phyloP scores from a whole-genome alignment of 2,329 filamentous ascomycete genomes.

The Fusarium kyushuense region DNA sequence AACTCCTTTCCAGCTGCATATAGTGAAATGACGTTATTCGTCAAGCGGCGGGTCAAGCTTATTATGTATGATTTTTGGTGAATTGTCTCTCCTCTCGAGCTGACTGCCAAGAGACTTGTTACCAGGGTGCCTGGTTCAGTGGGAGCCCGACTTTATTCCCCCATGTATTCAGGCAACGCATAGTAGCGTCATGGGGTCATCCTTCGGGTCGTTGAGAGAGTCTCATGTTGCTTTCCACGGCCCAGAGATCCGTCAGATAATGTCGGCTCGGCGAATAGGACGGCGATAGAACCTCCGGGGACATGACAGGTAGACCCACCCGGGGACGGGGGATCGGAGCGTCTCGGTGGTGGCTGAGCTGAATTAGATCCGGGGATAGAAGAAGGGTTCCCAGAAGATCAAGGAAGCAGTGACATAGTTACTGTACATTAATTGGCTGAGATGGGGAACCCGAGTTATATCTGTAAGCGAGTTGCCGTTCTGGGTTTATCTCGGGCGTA shows the following conservation, averaged over 20 bases:
- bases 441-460: neutral
- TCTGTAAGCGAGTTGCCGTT: slow-evolving; percentile 28
- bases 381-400: neutral
- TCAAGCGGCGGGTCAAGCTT: slow-evolving; percentile 23
- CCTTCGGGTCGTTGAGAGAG: slow-evolving; percentile 12
- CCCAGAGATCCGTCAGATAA: slow-evolving; percentile 8
- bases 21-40: slow-evolving; percentile 11
- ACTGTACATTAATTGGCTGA: slow-evolving; percentile 4
- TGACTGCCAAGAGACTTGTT: slow-evolving; percentile 35
- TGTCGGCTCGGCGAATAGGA: slow-evolving; percentile 38
- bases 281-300: slow-evolving; percentile 17
- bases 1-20: neutral
- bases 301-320: slow-evolving; percentile 12
- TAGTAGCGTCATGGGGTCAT: slow-evolving; percentile 10
- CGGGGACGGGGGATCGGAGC: slow-evolving; percentile 28
- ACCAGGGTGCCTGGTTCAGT: slow-evolving; percentile 31
- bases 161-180: slow-evolving; percentile 5
- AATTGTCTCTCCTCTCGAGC: slow-evolving; percentile 20
- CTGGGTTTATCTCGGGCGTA: slow-evolving; percentile 36
- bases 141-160: slow-evolving; percentile 7
- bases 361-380: slow-evolving; percentile 31
- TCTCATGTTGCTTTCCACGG: slow-evolving; percentile 18
- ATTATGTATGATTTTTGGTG: slow-evolving; percentile 29
- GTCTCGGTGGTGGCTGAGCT: slow-evolving; percentile 39
- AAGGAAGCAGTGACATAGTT: slow-evolving; percentile 11